Evolutionary conservation across 768 basidiomycete genomes (phyloP).

Genomic region (Chalciporus piperatus): DNA sequence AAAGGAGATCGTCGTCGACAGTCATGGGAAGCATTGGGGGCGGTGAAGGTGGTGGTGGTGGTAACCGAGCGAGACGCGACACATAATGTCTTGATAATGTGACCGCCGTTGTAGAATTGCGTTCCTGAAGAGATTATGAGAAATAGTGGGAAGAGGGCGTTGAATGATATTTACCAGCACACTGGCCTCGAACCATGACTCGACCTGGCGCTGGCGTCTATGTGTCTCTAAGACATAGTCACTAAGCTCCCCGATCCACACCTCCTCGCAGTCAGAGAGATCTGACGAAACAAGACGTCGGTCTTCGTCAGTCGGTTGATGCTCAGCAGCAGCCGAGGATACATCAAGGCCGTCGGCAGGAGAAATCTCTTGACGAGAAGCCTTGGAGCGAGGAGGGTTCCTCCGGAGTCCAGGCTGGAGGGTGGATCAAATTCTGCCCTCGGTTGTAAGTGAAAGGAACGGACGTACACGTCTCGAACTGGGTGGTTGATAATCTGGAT

Average conservation of each 20-base stretch:
- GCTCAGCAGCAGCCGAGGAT: slow-evolving; percentile 16
- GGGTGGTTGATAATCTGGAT: slow-evolving; percentile 54
- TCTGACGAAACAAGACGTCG: slow-evolving; percentile 62
- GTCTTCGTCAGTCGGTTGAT: slow-evolving; percentile 38
- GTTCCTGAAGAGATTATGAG: slow-evolving; percentile 49
- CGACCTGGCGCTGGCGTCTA: slow-evolving; percentile 69
- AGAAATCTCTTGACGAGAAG: slow-evolving; percentile 28
- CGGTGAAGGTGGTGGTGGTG: slow-evolving; percentile 40
- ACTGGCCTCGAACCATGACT: slow-evolving; percentile 69
- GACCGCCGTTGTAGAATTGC: slow-evolving; percentile 60
- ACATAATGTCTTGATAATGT: slow-evolving; percentile 35
- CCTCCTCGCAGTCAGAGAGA: slow-evolving; percentile 75
- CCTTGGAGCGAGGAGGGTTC: slow-evolving; percentile 39
- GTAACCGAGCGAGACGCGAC: slow-evolving; percentile 45
- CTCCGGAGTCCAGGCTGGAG: slow-evolving; percentile 42
- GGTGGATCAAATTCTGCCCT: background rate
- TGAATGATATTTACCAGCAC: slow-evolving; percentile 46
- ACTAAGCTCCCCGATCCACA: slow-evolving; percentile 70
- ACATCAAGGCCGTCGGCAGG: slow-evolving; percentile 22
- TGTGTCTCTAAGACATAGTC: slow-evolving; percentile 71
- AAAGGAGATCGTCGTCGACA: slow-evolving; percentile 35
- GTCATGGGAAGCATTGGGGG: slow-evolving; percentile 29
- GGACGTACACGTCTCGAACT: slow-evolving; percentile 52
- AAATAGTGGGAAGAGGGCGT: background rate
- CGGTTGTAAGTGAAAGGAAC: background rate